phyloP scores from a whole-genome alignment of 495 filamentous ascomycete species.

The Aspergillus funiculosus region DNA sequence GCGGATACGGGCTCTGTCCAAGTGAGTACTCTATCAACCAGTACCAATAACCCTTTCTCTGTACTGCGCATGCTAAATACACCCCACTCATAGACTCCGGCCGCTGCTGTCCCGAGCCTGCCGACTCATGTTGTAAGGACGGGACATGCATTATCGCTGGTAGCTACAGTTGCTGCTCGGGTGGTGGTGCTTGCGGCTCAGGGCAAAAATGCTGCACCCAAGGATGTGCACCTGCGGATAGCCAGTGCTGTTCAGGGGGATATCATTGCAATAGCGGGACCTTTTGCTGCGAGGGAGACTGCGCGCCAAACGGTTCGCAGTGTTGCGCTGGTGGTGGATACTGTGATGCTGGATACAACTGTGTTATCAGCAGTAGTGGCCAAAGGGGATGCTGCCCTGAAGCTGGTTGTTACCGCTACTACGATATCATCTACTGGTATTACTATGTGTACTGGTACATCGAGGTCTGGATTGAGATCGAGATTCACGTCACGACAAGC shows the following conservation, averaged over 20 bases:
- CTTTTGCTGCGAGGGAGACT: not conserved
- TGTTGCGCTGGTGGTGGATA: not conserved
- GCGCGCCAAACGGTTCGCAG: not conserved
- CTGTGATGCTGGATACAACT: not conserved
- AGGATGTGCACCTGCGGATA: not conserved
- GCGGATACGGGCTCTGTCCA: too few relatives aligned
- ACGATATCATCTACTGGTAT: constrained; percentile 7
- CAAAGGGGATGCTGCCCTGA: not conserved
- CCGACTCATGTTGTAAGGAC: not conserved
- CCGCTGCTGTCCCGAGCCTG: not conserved
- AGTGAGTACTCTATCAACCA: too few relatives aligned
- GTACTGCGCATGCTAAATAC: too few relatives aligned
- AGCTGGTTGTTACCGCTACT: not conserved
- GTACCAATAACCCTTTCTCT: too few relatives aligned
- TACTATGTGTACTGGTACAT: constrained; percentile 11
- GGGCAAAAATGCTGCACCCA: not conserved
- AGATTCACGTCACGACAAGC: not conserved
- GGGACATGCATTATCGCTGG: not conserved
- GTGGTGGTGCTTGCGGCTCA: not conserved
- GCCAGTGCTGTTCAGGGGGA: not conserved
- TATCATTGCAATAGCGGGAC: not conserved
- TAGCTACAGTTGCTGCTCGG: not conserved
- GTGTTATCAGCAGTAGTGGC: not conserved
- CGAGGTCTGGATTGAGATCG: not conserved
- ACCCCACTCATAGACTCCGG: constrained; percentile 1